These are phyloP conservation scores for Pyrus pyrifolia DNA, from an alignment of 306 rosid species.

Conservation along the genomic window DNA sequence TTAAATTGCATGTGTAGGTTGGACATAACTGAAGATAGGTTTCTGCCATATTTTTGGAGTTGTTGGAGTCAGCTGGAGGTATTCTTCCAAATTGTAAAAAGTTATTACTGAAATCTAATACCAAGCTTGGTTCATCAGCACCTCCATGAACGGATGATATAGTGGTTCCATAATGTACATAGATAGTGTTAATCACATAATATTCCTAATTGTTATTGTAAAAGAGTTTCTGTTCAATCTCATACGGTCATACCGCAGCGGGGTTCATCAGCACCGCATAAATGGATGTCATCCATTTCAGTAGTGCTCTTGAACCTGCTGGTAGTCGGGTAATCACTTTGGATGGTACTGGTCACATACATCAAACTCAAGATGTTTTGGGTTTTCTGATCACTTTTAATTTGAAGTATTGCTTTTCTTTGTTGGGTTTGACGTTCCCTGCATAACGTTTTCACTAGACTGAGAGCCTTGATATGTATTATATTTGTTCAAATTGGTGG, in stretches of 20 bases:
- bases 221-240: not conserved
- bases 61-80: conserved; percentile 57
- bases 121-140: not conserved
- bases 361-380: not conserved
- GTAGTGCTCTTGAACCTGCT: not conserved
- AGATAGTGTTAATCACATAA: not conserved
- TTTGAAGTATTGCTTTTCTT: not conserved
- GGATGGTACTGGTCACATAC: not conserved
- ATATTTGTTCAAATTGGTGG: not conserved
- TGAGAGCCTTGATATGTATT: not conserved
- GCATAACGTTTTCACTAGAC: not conserved
- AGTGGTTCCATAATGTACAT: not conserved
- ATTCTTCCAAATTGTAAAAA: conserved; percentile 7
- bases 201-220: not conserved
- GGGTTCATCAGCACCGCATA: not conserved
- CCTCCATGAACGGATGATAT: not conserved
- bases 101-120: not conserved
- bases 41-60: conserved; percentile 52
- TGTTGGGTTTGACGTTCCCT: not conserved
- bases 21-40: conserved; percentile 56
- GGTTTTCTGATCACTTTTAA: not conserved
- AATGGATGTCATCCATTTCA: not conserved
- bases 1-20: conserved; percentile 35
- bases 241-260: too few relatives aligned
- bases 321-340: not conserved